Evolutionary conservation across 1,139 yeast species (phyloP).

Genomic region (Geotrichum phurueaensis): DNA sequence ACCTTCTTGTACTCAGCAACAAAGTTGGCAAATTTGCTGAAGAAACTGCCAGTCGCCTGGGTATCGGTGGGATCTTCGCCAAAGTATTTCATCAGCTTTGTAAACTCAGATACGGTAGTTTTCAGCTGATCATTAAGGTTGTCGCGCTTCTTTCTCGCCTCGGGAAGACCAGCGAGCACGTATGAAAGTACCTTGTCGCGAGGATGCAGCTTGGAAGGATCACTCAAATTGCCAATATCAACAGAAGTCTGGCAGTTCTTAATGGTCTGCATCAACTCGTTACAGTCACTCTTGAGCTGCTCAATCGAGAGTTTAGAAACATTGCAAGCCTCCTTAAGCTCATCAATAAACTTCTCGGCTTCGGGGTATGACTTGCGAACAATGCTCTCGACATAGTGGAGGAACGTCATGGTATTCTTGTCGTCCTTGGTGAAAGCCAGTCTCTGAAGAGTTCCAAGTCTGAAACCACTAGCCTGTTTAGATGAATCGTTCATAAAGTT

Average conservation of each 20-base stretch:
- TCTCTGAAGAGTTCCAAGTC: slow-evolving; percentile 72
- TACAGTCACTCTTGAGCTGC: slow-evolving; percentile 66
- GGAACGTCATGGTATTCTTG: slow-evolving; percentile 68
- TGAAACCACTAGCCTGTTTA: slow-evolving; percentile 80
- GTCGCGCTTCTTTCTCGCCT: slow-evolving; percentile 58
- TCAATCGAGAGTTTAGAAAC: slow-evolving; percentile 70
- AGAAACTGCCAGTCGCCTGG: slow-evolving; percentile 59
- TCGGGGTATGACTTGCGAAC: slow-evolving; percentile 76
- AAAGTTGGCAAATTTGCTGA: slow-evolving; percentile 68
- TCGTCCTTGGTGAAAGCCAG: slow-evolving; percentile 82
- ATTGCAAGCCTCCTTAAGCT: slow-evolving; percentile 54
- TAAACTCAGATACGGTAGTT: slow-evolving; percentile 50
- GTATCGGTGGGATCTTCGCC: slow-evolving; percentile 72
- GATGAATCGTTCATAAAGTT: slow-evolving; percentile 86
- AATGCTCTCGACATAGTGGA: slow-evolving; percentile 81
- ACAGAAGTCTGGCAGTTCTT: slow-evolving; percentile 52
- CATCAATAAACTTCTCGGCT: slow-evolving; percentile 68
- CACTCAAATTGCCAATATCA: slow-evolving; percentile 69
- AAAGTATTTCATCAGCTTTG: slow-evolving; percentile 63
- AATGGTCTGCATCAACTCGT: slow-evolving; percentile 52
- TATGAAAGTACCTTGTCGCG: slow-evolving; percentile 57
- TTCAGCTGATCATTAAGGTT: slow-evolving; percentile 52
- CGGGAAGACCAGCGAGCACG: slow-evolving; percentile 48
- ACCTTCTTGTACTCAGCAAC: slow-evolving; percentile 70
- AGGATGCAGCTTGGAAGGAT: slow-evolving; percentile 64